Evolutionary conservation across 441 rosid genomes (phyloP).

Genomic region (Gossypium schwendimanii): DNA sequence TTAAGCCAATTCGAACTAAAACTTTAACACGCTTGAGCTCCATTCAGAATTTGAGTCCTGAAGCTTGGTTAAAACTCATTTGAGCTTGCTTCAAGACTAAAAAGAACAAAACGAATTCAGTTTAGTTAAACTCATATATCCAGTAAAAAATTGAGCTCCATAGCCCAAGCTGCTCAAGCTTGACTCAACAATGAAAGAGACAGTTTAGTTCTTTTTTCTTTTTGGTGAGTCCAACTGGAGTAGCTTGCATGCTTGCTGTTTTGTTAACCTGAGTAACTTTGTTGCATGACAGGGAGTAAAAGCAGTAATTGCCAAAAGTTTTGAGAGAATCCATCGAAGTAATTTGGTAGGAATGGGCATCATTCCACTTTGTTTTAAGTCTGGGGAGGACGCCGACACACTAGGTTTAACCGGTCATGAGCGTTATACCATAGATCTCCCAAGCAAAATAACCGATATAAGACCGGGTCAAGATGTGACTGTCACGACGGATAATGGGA

Average conservation of each 20-base stretch:
- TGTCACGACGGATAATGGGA: conserved; percentile 74
- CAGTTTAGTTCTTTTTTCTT: not conserved
- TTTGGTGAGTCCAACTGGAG: not conserved
- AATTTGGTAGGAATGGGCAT: conserved; percentile 99
- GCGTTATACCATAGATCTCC: conserved; percentile 79
- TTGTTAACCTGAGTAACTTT: not conserved
- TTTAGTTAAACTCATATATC: not conserved
- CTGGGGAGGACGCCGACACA: conserved; percentile 83
- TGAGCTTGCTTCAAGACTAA: not conserved
- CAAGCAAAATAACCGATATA: conserved; percentile 57
- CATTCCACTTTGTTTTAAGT: conserved; percentile 80
- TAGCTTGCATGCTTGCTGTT: not conserved
- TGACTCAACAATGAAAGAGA: not conserved
- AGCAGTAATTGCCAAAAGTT: conserved; percentile 97
- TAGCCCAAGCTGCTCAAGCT: not conserved
- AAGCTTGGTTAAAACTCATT: not conserved
- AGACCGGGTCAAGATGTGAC: conserved; percentile 95
- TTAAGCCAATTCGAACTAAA: not conserved
- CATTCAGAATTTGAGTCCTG: not conserved
- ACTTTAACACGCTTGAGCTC: not conserved
- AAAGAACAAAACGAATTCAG: not conserved
- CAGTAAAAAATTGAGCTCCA: not conserved
- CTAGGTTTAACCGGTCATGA: conserved; percentile 88
- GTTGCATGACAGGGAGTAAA: conserved; percentile 67
- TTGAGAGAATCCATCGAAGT: conserved; percentile 94